Conservation (phyloP, 2,329 filamentous ascomycete genomes). For the Anisogramma anomala region DNA sequence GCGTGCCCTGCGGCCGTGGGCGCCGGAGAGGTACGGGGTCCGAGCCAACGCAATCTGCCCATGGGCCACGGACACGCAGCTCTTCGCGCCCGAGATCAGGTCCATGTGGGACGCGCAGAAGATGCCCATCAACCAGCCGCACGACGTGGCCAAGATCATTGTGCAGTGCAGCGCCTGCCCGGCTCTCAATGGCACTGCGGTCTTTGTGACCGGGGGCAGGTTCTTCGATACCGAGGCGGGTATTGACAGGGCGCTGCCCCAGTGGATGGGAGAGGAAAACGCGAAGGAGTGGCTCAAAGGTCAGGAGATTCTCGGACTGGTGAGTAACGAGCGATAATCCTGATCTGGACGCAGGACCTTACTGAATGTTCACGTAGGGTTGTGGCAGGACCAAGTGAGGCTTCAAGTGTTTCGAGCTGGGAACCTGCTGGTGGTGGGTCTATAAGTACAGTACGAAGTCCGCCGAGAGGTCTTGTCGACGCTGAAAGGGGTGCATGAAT, state of each 20-base stretch:
- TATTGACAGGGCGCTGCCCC: constrained; percentile 15
- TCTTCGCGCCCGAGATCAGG: constrained; percentile 27
- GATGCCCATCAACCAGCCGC: constrained; percentile 29
- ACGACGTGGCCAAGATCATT: constrained; percentile 31
- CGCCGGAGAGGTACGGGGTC: constrained; percentile 24
- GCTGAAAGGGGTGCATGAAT: too few relatives aligned
- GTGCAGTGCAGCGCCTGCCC: constrained; percentile 26
- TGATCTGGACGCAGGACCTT: neutral
- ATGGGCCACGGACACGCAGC: constrained; percentile 34
- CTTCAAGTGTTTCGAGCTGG: too few relatives aligned
- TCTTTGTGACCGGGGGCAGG: constrained; percentile 19
- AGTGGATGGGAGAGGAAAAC: constrained; percentile 22
- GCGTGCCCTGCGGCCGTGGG: constrained; percentile 28
- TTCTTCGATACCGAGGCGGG: constrained; percentile 21
- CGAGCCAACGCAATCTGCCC: constrained; percentile 35
- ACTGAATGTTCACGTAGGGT: neutral
- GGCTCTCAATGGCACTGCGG: constrained; percentile 19
- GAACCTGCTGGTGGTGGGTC: too few relatives aligned
- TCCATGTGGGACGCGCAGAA: constrained; percentile 26
- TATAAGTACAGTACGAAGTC: too few relatives aligned
- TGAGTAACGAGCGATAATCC: neutral
- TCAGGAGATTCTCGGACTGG: constrained; percentile 17
- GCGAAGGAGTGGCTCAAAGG: constrained; percentile 15
- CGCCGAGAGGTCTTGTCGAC: too few relatives aligned
- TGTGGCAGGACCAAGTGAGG: constrained; percentile 2